phyloP scores from a whole-genome alignment of 148 eudicot genomes.

The Amaranthus cruentus region DNA sequence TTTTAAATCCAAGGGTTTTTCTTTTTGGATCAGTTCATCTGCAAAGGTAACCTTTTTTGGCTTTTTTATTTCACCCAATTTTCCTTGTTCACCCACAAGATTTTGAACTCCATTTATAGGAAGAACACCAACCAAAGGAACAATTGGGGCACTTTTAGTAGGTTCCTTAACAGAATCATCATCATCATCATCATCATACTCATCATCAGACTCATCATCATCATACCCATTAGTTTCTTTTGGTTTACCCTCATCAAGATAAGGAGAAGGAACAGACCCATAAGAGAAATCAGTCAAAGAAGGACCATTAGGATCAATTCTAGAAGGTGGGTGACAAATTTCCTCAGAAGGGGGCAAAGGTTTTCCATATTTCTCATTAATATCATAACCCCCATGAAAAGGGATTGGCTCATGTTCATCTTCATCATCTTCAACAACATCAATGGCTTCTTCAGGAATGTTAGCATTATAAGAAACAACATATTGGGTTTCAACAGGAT shows the following conservation, averaged over 20 bases:
- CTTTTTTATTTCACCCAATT: not conserved
- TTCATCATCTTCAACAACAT: slow-evolving; percentile 24
- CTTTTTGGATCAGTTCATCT: not conserved
- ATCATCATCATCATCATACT: not conserved
- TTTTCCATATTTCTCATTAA: slow-evolving; percentile 45
- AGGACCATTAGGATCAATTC: not conserved
- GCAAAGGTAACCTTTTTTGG: slow-evolving; percentile 2
- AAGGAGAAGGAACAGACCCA: slow-evolving; percentile 31
- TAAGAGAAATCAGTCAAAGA: slow-evolving; percentile 16
- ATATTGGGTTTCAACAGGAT: slow-evolving; percentile 21
- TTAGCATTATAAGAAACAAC: slow-evolving; percentile 27
- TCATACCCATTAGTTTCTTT: slow-evolving; percentile 5
- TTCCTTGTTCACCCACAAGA: not conserved
- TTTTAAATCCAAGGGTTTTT: not conserved
- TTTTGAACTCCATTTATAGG: not conserved
- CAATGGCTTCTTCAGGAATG: slow-evolving; percentile 18
- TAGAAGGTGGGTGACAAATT: slow-evolving; percentile 59
- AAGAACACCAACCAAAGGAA: not conserved
- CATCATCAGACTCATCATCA: slow-evolving; percentile 1
- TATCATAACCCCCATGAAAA: slow-evolving; percentile 66
- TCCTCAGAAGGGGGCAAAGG: slow-evolving; percentile 58
- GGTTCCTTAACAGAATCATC: not conserved
- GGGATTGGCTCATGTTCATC: slow-evolving; percentile 51
- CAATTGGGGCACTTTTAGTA: not conserved
- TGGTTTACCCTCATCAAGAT: slow-evolving; percentile 14